Base-by-base conservation (phyloP, 2,329 filamentous ascomycete species). In the Apiospora aurea region DNA sequence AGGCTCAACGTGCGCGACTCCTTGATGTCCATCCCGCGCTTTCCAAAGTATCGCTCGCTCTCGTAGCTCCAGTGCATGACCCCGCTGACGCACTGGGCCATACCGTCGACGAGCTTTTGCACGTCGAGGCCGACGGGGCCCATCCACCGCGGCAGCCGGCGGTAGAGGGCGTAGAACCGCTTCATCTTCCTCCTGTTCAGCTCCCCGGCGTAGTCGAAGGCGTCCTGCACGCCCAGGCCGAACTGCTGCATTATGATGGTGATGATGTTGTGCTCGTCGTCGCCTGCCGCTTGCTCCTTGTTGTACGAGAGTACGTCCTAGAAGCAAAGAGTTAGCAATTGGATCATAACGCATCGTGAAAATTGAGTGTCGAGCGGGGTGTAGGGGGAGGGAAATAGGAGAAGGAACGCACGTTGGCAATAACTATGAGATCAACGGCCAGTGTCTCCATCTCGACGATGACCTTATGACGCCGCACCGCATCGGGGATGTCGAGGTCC, bases 231-330 rank as follows among this genome's bases (percentile, higher is more conserved):
- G 43, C 46, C 57, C 26, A 73, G 46, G 2, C 67, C 16, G 46
- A 53, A 61, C 57, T 72, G 57, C 68, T 74, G 69, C 76, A 78
- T 78, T 29, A 78, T 72, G 6, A 80, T 73, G 5, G 77, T 78
- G 11, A 81, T 72, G 38, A 81, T 57, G 71, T 79, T 81, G 75
- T 80, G 79, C 53, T 77, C 74, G n/a, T 78, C 77, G 46, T 78
- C 77, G 2, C 75, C 75, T 0, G 69, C 51, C 8, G 76, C 74
- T 26, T 78, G 77, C 69, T 80, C 78, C 38, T 77, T 78, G 71
- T 79, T 76, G 69, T 79, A 81, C 13, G 79, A 80, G 14, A 78
- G 70, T 13, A 80, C 38, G 57, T 80, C 76, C 76, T 78, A 21
- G 1, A n/a, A 14, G 43, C 14, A 7, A 26, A 4, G 6, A 11